These are phyloP conservation scores for Penicillium maclennaniae DNA, from an alignment of 495 filamentous ascomycete species.

Conservation along the genomic window DNA sequence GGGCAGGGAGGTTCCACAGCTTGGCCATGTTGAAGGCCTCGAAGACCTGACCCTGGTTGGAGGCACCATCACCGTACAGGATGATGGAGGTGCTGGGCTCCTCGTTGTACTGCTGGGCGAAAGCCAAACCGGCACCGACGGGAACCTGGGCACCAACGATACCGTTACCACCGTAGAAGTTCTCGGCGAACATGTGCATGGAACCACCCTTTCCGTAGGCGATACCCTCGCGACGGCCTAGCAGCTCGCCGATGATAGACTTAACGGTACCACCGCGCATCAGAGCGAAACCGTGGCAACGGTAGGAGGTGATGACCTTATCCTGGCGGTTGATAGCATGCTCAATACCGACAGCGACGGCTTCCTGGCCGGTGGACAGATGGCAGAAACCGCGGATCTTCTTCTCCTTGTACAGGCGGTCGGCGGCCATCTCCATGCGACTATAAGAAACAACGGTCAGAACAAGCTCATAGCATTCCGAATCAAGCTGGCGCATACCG, in stretches of 20 bases:
- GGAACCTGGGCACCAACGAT: slow-evolving; percentile 99
- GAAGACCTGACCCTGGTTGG: slow-evolving; percentile 98
- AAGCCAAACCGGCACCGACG: slow-evolving; percentile 93
- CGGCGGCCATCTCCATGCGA: slow-evolving; percentile 99
- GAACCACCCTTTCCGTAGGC: slow-evolving; percentile 98
- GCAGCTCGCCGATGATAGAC: slow-evolving; percentile 92
- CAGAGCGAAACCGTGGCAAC: slow-evolving; percentile 95
- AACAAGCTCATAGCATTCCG: not conserved
- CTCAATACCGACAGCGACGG: slow-evolving; percentile 94
- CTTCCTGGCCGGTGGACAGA: slow-evolving; percentile 95
- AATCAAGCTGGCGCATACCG: slow-evolving; percentile 54
- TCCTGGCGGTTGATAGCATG: slow-evolving; percentile 87
- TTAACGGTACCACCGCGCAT: slow-evolving; percentile 93
- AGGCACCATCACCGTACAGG: slow-evolving; percentile 94
- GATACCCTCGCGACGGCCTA: slow-evolving; percentile 92
- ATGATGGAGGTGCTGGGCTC: slow-evolving; percentile 80
- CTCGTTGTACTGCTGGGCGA: slow-evolving; percentile 90
- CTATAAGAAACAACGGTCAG: slow-evolving; percentile 40
- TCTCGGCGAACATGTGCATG: slow-evolving; percentile 99
- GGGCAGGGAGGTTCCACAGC: slow-evolving; percentile 91
- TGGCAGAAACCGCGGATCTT: slow-evolving; percentile 99
- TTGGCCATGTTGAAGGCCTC: slow-evolving; percentile 99
- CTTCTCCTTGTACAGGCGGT: slow-evolving; percentile 98
- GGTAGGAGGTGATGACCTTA: slow-evolving; percentile 95
- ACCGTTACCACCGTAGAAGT: slow-evolving; percentile 98